Base-by-base conservation (phyloP, 2,329 filamentous ascomycete genomes). In the Botryotinia convoluta region DNA sequence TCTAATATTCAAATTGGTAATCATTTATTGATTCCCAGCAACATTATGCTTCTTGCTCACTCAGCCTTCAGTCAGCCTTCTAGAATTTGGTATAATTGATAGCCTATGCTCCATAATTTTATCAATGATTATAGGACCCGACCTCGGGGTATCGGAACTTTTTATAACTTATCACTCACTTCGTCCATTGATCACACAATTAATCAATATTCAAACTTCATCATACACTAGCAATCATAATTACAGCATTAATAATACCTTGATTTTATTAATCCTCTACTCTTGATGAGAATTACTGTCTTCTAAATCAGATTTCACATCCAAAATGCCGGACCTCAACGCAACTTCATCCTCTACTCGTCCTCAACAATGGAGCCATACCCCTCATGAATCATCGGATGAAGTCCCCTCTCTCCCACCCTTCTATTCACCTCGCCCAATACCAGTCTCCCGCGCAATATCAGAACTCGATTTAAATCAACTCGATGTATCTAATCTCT, bases 341-440 rank as follows among this genome's bases (percentile, higher is more conserved):
- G 63, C 73, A 18, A 72, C 71, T 29, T 70, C 74, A 29, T 64
- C 72, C 18, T 68, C 72, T 18, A 65, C 74, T 48, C 64, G n/a
- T 42, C 54, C 26, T 44, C 64, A 61, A 39, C 44, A 70, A 37
- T 77, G 77, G 77, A 67, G 75, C 37, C 73, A 65, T 42, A 44
- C 48, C 37, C 64, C 71, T 72, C 45, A 74, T 67, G 64, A 76
- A 64, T 73, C 77, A 59, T 72, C 77, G 69, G 78, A 80, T 60
- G 70, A 72, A 37, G 74, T 79, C 29, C 75, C 76, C 16, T 75
- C 78, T 72, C 76, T 81, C 22, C 80, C 79, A 48, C 80, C 80
- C 29, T 81, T 81, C 76, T 81, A 81, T 75, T 81, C 80, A 29
- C 80, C 80, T 54, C 78, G 78, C 26, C 80, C 79, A 29, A 79